Percentiles rank a stretch among this genome's conserved stretches.
Conservation (phyloP, 352 stramenopile species). For the Thraustochytrium sp. region DNA sequence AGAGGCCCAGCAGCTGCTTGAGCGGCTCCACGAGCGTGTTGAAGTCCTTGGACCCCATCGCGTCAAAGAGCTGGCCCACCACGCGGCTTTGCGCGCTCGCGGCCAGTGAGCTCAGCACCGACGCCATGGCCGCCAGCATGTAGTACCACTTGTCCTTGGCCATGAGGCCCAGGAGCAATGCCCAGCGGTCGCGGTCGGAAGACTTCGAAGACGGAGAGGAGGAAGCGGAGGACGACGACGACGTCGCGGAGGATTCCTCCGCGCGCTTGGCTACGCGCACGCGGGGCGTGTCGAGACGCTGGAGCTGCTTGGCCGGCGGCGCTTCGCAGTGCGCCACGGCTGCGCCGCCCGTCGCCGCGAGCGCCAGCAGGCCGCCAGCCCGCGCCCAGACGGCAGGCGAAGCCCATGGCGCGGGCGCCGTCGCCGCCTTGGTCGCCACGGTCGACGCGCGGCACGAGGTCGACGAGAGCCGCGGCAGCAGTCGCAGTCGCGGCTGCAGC, state of each 20-base stretch:
- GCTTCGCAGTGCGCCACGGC: neutral
- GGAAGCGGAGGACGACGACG: no score
- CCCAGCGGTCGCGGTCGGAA: neutral
- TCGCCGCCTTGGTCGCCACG: no score
- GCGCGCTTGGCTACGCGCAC: neutral
- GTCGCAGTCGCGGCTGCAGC: neutral
- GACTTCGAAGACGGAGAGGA: no score
- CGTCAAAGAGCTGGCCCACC: constrained; percentile 22
- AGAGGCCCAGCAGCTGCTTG: neutral
- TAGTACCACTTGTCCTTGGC: constrained; percentile 38
- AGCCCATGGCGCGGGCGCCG: no score
- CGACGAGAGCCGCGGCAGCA: neutral
- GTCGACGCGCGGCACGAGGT: no score
- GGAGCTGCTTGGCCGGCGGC: neutral
- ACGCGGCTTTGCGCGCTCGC: neutral
- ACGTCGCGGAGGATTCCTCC: neutral
- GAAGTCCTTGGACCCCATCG: neutral
- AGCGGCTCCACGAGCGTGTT: neutral
- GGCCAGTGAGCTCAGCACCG: constrained; percentile 2
- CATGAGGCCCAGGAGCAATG: constrained; percentile 18
- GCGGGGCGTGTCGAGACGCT: neutral
- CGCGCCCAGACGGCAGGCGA: no score
- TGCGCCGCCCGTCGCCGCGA: neutral
- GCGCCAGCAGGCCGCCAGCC: no score
- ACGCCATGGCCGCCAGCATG: neutral